phyloP scores from a whole-genome alignment of 352 stramenopile species.

The Pythium aphanidermatum region DNA sequence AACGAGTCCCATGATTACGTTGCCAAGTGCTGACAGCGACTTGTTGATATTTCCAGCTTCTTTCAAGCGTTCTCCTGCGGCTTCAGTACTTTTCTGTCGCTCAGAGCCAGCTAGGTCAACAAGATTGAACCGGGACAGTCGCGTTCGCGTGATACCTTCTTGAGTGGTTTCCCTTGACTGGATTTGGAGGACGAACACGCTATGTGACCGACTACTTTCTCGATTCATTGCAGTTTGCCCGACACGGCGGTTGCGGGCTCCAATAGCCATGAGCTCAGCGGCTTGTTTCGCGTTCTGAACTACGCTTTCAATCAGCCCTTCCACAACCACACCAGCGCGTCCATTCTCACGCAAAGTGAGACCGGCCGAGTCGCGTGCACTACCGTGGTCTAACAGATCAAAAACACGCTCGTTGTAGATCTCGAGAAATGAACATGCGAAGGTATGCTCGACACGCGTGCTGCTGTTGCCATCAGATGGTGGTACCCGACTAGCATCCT shows the following conservation, averaged over 20 bases:
- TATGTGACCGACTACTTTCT: constrained; percentile 80
- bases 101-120: constrained; percentile 98
- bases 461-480: constrained; percentile 1
- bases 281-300: constrained; percentile 62
- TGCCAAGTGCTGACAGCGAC: constrained; percentile 93
- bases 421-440: constrained; percentile 89
- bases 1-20: constrained; percentile 91
- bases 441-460: constrained; percentile 51
- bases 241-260: constrained; percentile 68
- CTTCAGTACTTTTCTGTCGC: constrained; percentile 93
- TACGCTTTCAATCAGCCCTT: constrained; percentile 69
- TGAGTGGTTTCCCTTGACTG: constrained; percentile 52
- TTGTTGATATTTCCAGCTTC: constrained; percentile 97
- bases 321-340: constrained; percentile 66
- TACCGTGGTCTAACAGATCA: constrained; percentile 81
- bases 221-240: constrained; percentile 84
- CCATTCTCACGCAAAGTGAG: constrained; percentile 70
- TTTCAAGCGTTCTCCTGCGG: constrained; percentile 93
- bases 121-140: constrained; percentile 93
- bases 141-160: constrained; percentile 59
- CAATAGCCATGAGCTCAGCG: constrained; percentile 67
- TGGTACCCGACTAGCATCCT: constrained; percentile 26
- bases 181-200: constrained; percentile 80
- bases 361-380: constrained; percentile 41
- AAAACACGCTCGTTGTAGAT: constrained; percentile 95